Base-by-base conservation (phyloP, 306 rosid genomes). In the Canavalia gladiata region DNA sequence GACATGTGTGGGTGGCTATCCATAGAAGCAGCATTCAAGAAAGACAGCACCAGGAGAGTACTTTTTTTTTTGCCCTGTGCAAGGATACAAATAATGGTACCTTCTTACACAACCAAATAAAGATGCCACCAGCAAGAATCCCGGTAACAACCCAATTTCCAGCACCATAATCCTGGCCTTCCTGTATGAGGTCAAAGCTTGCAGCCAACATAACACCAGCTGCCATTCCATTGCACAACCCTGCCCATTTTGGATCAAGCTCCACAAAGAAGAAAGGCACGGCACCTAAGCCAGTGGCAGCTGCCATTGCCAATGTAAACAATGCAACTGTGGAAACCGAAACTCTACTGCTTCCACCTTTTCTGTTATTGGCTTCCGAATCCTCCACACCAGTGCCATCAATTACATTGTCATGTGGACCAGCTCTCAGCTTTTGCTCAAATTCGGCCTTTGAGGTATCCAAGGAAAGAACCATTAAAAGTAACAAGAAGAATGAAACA, bases 151-250 rank as follows among this genome's bases (percentile, higher is more conserved):
- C 95, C 95, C 92, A 90, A 77, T 82, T 89, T 6, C 95, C 90
- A 67, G 89, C 82, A 43, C 88, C 89, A 82, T 89, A 90, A 7
- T 62, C 92, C 80, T 84, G 92, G 74, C 94, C 94, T 84, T 91
- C 92, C 85, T 86, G 91, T 34, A 91, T 67, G 39, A 91, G 95
- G 60, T 87, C 92, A 77, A 91, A 89, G 87, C 92, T 91, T 7
- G 92, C 92, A 66, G 92, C 91, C 90, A 91, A 82, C 95, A 91
- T 89, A 47, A 90, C 94, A 83, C 94, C 94, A 65, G 94, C 90
- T 63, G 92, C 95, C 89, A 91, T 91, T 68, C 95, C 95, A 75
- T 91, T 89, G 85, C 95, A 91, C 68, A 91, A 60, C 39, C 95
- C 91, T 29, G 91, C 92, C 95, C 95, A 91, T 45, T 91, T 87